phyloP scores from a whole-genome alignment of 768 basidiomycete genomes.

The Tylopilus sp. region DNA sequence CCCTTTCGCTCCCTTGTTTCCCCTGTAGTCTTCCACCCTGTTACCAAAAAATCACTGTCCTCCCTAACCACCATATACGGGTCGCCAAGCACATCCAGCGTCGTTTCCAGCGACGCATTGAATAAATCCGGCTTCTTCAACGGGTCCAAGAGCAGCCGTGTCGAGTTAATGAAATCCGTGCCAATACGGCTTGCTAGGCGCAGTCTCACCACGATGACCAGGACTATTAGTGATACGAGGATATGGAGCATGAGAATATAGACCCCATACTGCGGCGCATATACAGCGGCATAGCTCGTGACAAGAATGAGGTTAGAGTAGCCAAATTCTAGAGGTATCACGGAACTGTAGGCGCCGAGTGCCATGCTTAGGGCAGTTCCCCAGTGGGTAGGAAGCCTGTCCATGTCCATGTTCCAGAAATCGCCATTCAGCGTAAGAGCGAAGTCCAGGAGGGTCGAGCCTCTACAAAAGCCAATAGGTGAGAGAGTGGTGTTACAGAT shows the following conservation, averaged over 20 bases:
- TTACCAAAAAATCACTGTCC: neutral
- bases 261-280: neutral
- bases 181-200: slow-evolving; percentile 8
- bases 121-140: slow-evolving; percentile 10
- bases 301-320: too few species aligned
- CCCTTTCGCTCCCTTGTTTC: too few species aligned
- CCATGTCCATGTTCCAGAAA: too few species aligned
- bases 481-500: slow-evolving; percentile 5
- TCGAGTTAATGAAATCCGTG: slow-evolving; percentile 8
- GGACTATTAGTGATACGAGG: slow-evolving; percentile 5
- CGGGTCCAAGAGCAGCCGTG: too few species aligned
- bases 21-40: too few species aligned
- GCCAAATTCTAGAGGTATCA: neutral
- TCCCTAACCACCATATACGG: slow-evolving; percentile 7
- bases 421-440: neutral
- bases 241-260: slow-evolving; percentile 11
- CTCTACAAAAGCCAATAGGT: neutral
- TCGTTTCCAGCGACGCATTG: slow-evolving; percentile 2
- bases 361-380: slow-evolving; percentile 1
- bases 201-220: slow-evolving; percentile 6
- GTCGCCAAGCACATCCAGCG: neutral
- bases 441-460: slow-evolving; percentile 6
- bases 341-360: slow-evolving; percentile 6
- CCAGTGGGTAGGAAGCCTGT: neutral
- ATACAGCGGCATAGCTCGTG: neutral